These are phyloP conservation scores for Geosmithia putterillii DNA, from an alignment of 2,329 filamentous ascomycete genomes.

Conservation along the genomic window DNA sequence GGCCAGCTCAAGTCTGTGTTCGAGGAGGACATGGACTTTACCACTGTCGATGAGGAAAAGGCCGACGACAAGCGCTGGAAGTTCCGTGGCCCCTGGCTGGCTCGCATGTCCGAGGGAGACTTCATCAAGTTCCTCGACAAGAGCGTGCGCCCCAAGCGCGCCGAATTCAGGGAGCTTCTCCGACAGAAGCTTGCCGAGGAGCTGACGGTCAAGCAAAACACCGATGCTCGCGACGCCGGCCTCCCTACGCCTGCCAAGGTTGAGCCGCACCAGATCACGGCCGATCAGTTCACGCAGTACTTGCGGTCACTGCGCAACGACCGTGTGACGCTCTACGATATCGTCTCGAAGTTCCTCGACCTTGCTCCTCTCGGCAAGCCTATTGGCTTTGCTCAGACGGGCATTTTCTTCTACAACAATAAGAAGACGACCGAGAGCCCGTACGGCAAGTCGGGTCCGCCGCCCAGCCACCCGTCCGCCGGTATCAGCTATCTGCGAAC, in stretches of 20 bases:
- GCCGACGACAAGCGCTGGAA: conserved; percentile 46
- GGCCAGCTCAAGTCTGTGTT: conserved; percentile 36
- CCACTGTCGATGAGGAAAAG: conserved; percentile 18
- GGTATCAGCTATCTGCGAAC: conserved; percentile 51
- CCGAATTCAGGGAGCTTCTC: conserved; percentile 42
- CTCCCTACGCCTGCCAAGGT: conserved; percentile 14
- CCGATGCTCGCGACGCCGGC: conserved; percentile 25
- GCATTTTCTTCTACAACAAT: conserved; percentile 5
- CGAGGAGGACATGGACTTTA: conserved; percentile 44
- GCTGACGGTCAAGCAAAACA: conserved; percentile 23
- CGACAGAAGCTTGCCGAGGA: conserved; percentile 33
- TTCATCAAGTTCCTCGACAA: conserved; percentile 44
- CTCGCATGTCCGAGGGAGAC: conserved; percentile 46
- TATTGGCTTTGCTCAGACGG: conserved; percentile 8
- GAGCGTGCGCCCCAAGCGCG: conserved; percentile 37
- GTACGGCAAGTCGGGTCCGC: conserved; percentile 42
- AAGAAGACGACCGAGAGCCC: conserved; percentile 18
- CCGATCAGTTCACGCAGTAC: conserved; percentile 37
- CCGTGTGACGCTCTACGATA: conserved; percentile 33
- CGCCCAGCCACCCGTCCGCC: conserved; percentile 47
- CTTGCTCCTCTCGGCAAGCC: conserved; percentile 37
- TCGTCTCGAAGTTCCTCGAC: conserved; percentile 50
- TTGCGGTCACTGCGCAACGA: conserved; percentile 40
- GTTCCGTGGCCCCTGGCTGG: conserved; percentile 55
- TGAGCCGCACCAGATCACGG: conserved; percentile 26